phyloP scores from a whole-genome alignment of 2,329 filamentous ascomycete species.

The Alternaria ethzedia region DNA sequence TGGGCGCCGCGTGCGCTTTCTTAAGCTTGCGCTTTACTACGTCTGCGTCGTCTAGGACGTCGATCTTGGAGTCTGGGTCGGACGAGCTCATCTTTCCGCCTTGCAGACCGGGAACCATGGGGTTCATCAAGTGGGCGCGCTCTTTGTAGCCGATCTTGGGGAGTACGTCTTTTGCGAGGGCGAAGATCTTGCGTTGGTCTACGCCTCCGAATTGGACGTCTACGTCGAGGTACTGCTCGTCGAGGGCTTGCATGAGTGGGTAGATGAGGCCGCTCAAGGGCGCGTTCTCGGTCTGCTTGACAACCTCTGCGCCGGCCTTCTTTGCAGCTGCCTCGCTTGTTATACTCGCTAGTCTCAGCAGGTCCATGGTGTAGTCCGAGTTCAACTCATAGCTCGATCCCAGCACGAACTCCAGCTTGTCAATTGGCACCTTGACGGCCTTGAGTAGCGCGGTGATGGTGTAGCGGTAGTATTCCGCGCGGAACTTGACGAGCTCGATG shows the following conservation, averaged over 20 bases:
- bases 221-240: conserved; percentile 81
- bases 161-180: conserved; percentile 81
- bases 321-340: conserved; percentile 82
- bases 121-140: conserved; percentile 77
- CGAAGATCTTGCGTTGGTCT: conserved; percentile 91
- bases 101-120: conserved; percentile 87
- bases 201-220: conserved; percentile 82
- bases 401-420: conserved; percentile 81
- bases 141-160: conserved; percentile 83
- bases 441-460: conserved; percentile 77
- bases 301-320: conserved; percentile 90
- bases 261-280: conserved; percentile 78
- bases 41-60: conserved; percentile 82
- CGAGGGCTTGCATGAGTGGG: conserved; percentile 86
- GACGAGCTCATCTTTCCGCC: conserved; percentile 79
- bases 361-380: conserved; percentile 80
- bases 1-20: conserved; percentile 81
- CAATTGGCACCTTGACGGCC: conserved; percentile 78
- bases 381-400: conserved; percentile 81
- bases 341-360: conserved; percentile 75
- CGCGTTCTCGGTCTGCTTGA: conserved; percentile 86
- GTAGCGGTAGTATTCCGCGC: conserved; percentile 82
- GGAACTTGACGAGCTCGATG: conserved; percentile 81
- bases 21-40: conserved; percentile 70
- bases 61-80: conserved; percentile 83